Evolutionary conservation across 2,329 filamentous ascomycete species (phyloP), one percentile per base, ranked within the genome.

Genomic region (Pseudocercospora eumusae): DNA sequence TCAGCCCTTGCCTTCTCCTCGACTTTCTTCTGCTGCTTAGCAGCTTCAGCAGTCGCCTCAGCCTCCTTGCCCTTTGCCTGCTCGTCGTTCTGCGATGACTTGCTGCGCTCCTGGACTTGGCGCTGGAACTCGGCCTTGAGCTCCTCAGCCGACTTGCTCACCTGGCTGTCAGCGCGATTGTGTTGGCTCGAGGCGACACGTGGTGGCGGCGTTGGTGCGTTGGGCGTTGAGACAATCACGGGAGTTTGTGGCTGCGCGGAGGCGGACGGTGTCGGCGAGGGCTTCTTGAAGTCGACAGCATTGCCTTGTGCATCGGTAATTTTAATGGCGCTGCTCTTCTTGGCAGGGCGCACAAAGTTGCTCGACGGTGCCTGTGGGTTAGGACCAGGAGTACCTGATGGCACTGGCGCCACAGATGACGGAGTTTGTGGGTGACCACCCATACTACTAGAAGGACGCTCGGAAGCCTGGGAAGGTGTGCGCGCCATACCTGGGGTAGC

Each of bases 291-390:
- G 82, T 84, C 82, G 69, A 97, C 81, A 28, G 87, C 85, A 73
- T 95, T 91, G 65, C 92, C 93, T 60, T 88, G 84, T 28, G 88
- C 84, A 71, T 92, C 91, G 82, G 92, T 96, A 81, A 97, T 96
- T 54, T 87, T 82, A 67, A 97, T 89, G 0, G 89, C 87, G 53
- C 87, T 87, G 76, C 86, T 92, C 81, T 89, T 91, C 82, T 85
- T 74, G 15, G 76, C 72, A 9, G 88, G 87, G 63, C 86, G 85
- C 64, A 88, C 83, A 64, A 88, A 87, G 67, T 86, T 83, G 3
- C 52, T 62, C 25, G 62, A 85, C 20, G 64, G 65, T 21, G 68
- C 53, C 49, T 67, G 66, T n/a, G 65, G 57, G 23, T 54, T 57
- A 33, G 47, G 60, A 23, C 61, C 56, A 5, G 66, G 64, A 8